Evolutionary conservation across 2,329 filamentous ascomycete genomes (phyloP).

Genomic region (Sporothrix variecibatus): DNA sequence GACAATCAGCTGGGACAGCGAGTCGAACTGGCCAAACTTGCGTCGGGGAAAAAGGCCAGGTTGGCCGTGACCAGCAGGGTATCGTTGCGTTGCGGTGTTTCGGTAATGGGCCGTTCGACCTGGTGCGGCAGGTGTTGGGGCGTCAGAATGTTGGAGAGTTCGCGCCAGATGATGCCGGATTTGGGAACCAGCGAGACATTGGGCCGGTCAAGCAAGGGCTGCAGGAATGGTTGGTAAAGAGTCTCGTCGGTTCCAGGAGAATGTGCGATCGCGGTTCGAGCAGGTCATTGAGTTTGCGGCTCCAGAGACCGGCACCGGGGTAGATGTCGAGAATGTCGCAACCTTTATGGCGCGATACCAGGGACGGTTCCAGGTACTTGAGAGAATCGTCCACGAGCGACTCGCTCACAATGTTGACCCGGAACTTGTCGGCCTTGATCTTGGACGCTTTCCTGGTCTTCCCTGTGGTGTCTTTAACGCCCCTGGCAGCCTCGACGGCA

Average conservation of each 20-base stretch:
- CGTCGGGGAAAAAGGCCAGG: slow-evolving; percentile 56
- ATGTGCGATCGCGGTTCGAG: slow-evolving; percentile 81
- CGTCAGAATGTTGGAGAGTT: slow-evolving; percentile 57
- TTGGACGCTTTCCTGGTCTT: slow-evolving; percentile 18
- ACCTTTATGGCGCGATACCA: slow-evolving; percentile 66
- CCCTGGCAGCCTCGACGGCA: background rate
- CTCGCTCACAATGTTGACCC: slow-evolving; percentile 57
- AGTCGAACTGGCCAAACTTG: slow-evolving; percentile 54
- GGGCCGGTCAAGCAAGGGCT: slow-evolving; percentile 54
- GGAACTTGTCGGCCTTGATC: slow-evolving; percentile 39
- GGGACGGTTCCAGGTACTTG: slow-evolving; percentile 65
- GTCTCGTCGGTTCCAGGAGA: slow-evolving; percentile 70
- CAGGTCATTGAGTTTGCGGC: slow-evolving; percentile 69
- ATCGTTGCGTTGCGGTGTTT: slow-evolving; percentile 61
- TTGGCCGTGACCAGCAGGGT: slow-evolving; percentile 74
- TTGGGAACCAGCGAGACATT: slow-evolving; percentile 55
- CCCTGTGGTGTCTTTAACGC: no score
- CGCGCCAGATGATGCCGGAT: slow-evolving; percentile 61
- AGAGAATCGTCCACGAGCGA: slow-evolving; percentile 66
- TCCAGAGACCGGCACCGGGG: slow-evolving; percentile 79
- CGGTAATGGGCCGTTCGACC: slow-evolving; percentile 40
- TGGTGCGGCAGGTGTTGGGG: slow-evolving; percentile 59
- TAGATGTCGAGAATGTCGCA: slow-evolving; percentile 88
- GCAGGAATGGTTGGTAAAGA: slow-evolving; percentile 62
- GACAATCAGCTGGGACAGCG: slow-evolving; percentile 58